phyloP scores from a whole-genome alignment of 2,329 filamentous ascomycete genomes.

The Fusarium sp. region DNA sequence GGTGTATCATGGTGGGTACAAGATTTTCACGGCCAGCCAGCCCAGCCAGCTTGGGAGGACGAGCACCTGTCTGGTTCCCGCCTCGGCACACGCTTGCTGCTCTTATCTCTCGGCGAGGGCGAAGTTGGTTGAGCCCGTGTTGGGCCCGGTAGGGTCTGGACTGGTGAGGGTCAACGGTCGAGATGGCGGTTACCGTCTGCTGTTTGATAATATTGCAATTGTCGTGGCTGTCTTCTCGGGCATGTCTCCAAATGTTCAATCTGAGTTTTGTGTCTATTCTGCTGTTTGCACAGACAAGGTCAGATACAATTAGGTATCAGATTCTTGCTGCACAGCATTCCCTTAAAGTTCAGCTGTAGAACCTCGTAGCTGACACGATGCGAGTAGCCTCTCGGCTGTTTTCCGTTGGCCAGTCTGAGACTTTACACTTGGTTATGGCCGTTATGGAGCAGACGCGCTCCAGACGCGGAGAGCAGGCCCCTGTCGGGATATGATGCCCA shows the following conservation, averaged over 20 bases:
- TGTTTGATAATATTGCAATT: not conserved
- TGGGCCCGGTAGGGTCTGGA: slow-evolving; percentile 25
- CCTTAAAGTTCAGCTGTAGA: slow-evolving; percentile 8
- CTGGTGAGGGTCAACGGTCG: slow-evolving; percentile 18
- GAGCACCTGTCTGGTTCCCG: slow-evolving; percentile 27
- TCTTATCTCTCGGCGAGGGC: slow-evolving; percentile 26
- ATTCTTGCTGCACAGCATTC: slow-evolving; percentile 15
- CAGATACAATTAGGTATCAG: slow-evolving; percentile 11
- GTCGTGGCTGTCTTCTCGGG: slow-evolving; percentile 6
- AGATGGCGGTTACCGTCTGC: slow-evolving; percentile 25
- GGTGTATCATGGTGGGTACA: slow-evolving; percentile 26
- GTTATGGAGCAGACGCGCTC: slow-evolving; percentile 12
- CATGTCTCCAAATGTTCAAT: not conserved
- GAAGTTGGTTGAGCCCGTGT: slow-evolving; percentile 7
- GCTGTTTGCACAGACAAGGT: not conserved
- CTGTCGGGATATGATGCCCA: slow-evolving; percentile 7
- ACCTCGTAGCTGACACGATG: not conserved
- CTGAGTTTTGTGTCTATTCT: slow-evolving; percentile 10
- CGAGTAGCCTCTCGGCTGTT: slow-evolving; percentile 16
- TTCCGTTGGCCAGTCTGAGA: slow-evolving; percentile 2
- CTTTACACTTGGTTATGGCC: not conserved
- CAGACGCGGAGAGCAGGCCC: slow-evolving; percentile 22
- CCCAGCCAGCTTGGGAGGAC: slow-evolving; percentile 9
- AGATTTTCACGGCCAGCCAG: slow-evolving; percentile 22
- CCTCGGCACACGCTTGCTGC: slow-evolving; percentile 4